Conservation (phyloP, 73 alveolate species). For the Paraurostyla sp. region DNA sequence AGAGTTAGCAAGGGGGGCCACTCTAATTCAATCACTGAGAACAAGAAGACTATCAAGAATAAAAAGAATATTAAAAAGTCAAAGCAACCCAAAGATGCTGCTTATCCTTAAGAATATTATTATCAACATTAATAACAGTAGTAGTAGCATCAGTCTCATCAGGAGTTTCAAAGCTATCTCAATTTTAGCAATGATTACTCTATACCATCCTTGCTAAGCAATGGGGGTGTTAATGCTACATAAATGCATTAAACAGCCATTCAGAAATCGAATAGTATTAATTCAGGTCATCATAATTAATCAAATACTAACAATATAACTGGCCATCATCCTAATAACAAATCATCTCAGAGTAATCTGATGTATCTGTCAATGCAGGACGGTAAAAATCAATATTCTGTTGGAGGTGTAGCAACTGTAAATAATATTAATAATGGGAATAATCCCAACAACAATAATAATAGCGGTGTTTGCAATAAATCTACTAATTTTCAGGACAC, state of each 20-base stretch:
- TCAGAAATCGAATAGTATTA: constrained; percentile 8
- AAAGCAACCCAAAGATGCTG: background rate
- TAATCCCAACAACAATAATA: no score
- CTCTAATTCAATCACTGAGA: background rate
- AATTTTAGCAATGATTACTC: constrained; percentile 43
- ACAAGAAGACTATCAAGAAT: background rate
- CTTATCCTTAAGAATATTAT: background rate
- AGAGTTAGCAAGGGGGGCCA: background rate
- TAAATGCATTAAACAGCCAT: background rate
- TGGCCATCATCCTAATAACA: background rate
- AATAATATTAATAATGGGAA: no score
- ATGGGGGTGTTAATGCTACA: no score
- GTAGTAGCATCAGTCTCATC: no score
- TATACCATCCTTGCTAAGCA: constrained; percentile 1
- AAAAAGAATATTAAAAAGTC: background rate
- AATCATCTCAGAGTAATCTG: background rate
- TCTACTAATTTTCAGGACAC: constrained; percentile 6
- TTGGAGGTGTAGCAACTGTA: no score
- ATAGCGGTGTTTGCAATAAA: constrained; percentile 12
- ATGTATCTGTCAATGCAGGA: constrained; percentile 38
- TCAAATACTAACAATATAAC: background rate
- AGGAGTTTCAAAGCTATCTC: no score
- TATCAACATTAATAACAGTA: background rate
- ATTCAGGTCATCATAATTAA: constrained; percentile 10
- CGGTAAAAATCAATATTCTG: background rate